phyloP scores from a whole-genome alignment of 2,329 filamentous ascomycete species.

The Monilinia laxa region DNA sequence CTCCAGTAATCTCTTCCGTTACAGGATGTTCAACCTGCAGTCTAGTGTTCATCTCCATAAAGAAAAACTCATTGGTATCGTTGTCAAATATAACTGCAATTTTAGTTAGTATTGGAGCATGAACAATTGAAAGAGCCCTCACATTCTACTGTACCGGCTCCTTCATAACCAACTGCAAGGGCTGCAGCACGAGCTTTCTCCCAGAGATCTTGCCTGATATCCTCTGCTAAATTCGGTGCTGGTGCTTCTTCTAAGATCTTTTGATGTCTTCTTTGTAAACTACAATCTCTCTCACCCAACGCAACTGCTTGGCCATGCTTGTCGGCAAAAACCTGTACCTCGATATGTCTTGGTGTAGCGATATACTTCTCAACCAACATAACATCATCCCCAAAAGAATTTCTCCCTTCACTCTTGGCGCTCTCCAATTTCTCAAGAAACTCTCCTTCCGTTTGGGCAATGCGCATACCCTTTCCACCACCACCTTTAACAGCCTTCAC shows the following conservation, averaged over 20 bases:
- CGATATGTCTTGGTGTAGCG: conserved; percentile 76
- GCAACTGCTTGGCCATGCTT: conserved; percentile 74
- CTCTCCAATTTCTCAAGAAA: conserved; percentile 69
- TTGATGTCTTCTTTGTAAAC: conserved; percentile 81
- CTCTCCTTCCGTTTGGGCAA: conserved; percentile 66
- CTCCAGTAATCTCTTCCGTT: conserved; percentile 74
- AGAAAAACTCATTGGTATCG: conserved; percentile 76
- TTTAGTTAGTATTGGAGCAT: neutral
- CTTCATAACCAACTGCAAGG: conserved; percentile 80
- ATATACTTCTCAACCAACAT: conserved; percentile 86
- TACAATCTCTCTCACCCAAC: conserved; percentile 87
- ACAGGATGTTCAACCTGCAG: conserved; percentile 97
- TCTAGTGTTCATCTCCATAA: conserved; percentile 82
- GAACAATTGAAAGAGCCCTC: conserved; percentile 39
- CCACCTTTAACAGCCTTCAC: conserved; percentile 80
- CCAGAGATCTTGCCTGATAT: conserved; percentile 61
- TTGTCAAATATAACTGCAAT: conserved; percentile 79
- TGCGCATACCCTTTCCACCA: conserved; percentile 82
- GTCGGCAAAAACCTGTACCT: conserved; percentile 89
- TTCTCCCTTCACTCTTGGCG: conserved; percentile 72
- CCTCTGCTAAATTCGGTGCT: conserved; percentile 64
- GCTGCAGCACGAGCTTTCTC: conserved; percentile 64
- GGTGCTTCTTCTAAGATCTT: conserved; percentile 91
- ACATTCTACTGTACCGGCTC: conserved; percentile 88
- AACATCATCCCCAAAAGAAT: conserved; percentile 80